Base-by-base conservation (phyloP, 495 filamentous ascomycete species). In the Talaromyces trachyspermus region DNA sequence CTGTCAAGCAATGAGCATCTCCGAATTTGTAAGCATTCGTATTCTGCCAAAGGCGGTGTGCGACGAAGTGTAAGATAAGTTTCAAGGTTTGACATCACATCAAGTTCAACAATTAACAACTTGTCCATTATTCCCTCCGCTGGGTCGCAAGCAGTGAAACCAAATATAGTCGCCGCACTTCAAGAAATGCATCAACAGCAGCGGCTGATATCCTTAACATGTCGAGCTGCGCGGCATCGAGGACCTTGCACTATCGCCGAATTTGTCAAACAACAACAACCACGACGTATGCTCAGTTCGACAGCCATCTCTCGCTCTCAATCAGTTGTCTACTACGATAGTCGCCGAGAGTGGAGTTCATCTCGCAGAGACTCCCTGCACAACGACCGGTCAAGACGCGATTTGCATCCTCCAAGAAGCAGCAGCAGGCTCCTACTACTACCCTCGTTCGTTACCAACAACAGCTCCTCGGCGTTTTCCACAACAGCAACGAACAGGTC, bases 61-160 rank as follows among this genome's bases (percentile, higher is more conserved):
- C 32, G 24, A n/a, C 39, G 44, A 46, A n/a, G n/a, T n/a, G n/a
- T 46, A 46, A 46, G 44, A 46, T 46, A 46, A n/a, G n/a, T n/a
- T n/a, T n/a, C n/a, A n/a, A n/a, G n/a, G n/a, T n/a, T n/a, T n/a
- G n/a, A n/a, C n/a, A n/a, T n/a, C n/a, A n/a, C n/a, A n/a, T n/a
- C n/a, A n/a, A n/a, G n/a, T n/a, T n/a, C n/a, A n/a, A n/a, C n/a
- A n/a, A n/a, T n/a, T n/a, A n/a, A n/a, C n/a, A n/a, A n/a, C n/a
- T n/a, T n/a, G n/a, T n/a, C n/a, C n/a, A n/a, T n/a, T n/a, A n/a
- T n/a, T n/a, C n/a, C n/a, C n/a, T n/a, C n/a, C n/a, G n/a, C n/a
- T n/a, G n/a, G n/a, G n/a, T n/a, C n/a, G n/a, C n/a, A n/a, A n/a
- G n/a, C n/a, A n/a, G n/a, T n/a, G n/a, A n/a, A n/a, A n/a, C n/a